Percentiles rank a stretch among this genome's conserved stretches.
Evolutionary conservation across 257 asterid genomes (phyloP).

Genomic region (Solanum boliviense): DNA sequence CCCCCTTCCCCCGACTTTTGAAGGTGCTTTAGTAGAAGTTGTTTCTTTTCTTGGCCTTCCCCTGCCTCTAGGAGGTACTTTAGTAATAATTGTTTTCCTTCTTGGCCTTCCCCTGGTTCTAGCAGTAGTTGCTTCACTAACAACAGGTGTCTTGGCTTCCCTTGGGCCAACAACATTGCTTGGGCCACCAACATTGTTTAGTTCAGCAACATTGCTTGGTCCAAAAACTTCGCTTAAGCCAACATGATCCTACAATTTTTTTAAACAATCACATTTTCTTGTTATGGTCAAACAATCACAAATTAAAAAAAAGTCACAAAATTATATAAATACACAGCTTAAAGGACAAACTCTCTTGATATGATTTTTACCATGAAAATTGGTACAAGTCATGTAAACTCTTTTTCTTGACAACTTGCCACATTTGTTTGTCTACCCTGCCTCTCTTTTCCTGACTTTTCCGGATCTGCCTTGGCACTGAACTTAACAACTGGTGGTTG

Average conservation of each 20-base stretch:
- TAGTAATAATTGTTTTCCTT: background rate
- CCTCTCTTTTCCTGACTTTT: background rate
- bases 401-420: background rate
- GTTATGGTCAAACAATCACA: background rate
- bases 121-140: too few relatives aligned
- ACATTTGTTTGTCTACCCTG: background rate
- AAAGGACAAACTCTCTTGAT: background rate
- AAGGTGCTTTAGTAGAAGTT: background rate
- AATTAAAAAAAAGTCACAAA: too few relatives aligned
- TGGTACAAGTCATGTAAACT: background rate
- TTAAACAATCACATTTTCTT: background rate
- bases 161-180: background rate
- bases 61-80: too few relatives aligned
- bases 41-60: background rate
- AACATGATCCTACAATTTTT: background rate
- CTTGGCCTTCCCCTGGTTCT: background rate
- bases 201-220: background rate
- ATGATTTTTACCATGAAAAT: background rate
- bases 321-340: background rate
- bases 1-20: background rate
- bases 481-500: background rate
- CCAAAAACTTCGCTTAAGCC: background rate
- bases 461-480: background rate
- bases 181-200: background rate
- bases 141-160: too few relatives aligned